Evolutionary conservation across 192 early-diverging fungal genomes (phyloP), one percentile per base, ranked within the genome.

Genomic region (Endogone sp.): DNA sequence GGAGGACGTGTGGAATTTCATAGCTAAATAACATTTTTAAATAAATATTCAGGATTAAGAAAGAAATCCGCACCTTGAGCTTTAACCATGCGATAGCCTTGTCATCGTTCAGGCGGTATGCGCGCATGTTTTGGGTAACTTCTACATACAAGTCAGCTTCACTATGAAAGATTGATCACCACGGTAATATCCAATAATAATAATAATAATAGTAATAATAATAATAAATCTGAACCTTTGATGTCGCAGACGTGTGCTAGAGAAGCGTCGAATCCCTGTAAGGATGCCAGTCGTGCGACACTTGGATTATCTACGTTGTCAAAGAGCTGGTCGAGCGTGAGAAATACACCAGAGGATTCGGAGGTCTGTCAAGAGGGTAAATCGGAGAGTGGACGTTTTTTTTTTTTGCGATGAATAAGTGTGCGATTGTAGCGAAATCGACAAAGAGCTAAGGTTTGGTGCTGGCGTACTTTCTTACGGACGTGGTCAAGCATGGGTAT

Each of bases 401-500:
- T n/a, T n/a, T n/a, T n/a, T n/a, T n/a, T n/a, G n/a, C n/a, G n/a
- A n/a, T n/a, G n/a, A n/a, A n/a, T n/a, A n/a, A n/a, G 49, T 29
- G 31, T 23, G 24, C 28, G 2, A 59, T 60, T 24, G 56, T 2
- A 13, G 29, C 3, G 0, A 31, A 28, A 60, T 31, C 3, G 25
- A 66, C 28, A 26, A 60, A 22, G 27, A 13, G 2, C 57, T 4
- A 44, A 31, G 26, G 25, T 44, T 24, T 73, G n/a, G 11, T 25
- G 21, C 9, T 25, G 27, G 23, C 3, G 3, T 37, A 69, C 73
- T 57, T 78, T 77, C 73, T 72, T 65, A 29, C 81, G 81, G 28
- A 68, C 30, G 29, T 63, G 65, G 23, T 75, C 78, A 21, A 83
- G 63, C n/a, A 83, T 73, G 2, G 81, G 81, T 29, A 83, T 56